Conservation (phyloP, 495 filamentous ascomycete species). For the Neurospora sp. region DNA sequence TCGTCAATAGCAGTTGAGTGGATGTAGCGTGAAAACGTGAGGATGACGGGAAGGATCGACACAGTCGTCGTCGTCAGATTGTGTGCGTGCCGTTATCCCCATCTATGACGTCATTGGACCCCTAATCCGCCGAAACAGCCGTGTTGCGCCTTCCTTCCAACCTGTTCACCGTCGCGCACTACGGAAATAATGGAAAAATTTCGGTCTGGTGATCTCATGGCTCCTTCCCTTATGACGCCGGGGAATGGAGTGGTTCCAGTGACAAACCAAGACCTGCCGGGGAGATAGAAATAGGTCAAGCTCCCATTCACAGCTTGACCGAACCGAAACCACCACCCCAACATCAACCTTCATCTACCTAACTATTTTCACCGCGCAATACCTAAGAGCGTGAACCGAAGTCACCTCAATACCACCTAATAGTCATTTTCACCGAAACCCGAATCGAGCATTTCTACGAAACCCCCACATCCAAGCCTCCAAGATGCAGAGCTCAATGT, state of each 20-base stretch:
- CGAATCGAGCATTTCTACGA: neutral
- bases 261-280: neutral
- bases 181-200: neutral
- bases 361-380: neutral
- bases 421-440: neutral
- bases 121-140: neutral
- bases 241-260: neutral
- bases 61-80: neutral
- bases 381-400: neutral
- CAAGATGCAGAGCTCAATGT: neutral
- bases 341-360: neutral
- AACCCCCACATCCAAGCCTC: neutral
- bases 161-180: neutral
- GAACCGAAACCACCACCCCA: neutral
- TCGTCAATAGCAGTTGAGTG: neutral
- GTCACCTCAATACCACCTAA: neutral
- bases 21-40: neutral
- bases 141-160: neutral
- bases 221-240: neutral
- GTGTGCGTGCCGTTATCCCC: neutral
- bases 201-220: neutral
- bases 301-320: neutral
- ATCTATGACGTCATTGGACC: neutral
- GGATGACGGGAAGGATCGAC: neutral
- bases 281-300: neutral